Base-by-base conservation (phyloP, 1,284 basidiomycete genomes). In the Retiboletus flavoniger region DNA sequence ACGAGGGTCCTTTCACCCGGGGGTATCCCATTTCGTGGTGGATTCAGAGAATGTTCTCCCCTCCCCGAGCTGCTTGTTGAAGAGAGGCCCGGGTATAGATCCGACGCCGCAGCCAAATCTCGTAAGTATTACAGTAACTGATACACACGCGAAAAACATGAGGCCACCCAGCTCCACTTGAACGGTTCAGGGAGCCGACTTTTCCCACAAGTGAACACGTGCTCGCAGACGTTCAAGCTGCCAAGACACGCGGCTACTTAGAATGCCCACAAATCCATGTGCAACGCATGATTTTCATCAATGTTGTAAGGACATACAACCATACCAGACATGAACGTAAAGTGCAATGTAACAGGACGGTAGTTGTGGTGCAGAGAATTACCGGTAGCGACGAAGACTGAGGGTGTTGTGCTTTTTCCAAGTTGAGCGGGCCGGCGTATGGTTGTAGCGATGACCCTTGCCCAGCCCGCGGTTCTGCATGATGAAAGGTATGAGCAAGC, bases 391-490 rank as follows among this genome's bases (percentile, higher is more conserved):
- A 72, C 93, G 93, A 70, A 98, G 89, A 73, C 92, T 94, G 81
- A 98, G 93, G 46, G 94, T 96, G 84, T 97, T 98, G 90, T 97
- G 91, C 75, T 84, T 94, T 78, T 93, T 93, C 93, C 95, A 98
- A 75, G 91, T 93, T 24, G 93, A 89, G 67, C 88, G 85, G 69
- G 88, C 87, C 55, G 93, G 92, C 58, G 89, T 89, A 76, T 98
- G 93, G 81, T 98, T 98, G 93, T 92, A 82, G 63, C 89, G 86
- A 74, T 93, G 86, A 55, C 97, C 97, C 78, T 98, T 98, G 81
- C 95, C 95, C 69, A 98, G 76, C 69, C 92, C 92, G 76, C 92
- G 89, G 78, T 93, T 93, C 88, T 91, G 63, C 24, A 57, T 26
- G 47, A 53, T 51, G 7, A 46, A 19, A 53, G 8, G 19, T 8